Conservation (phyloP, 108 stramenopile genomes). For the Epithemia pelagica region DNA sequence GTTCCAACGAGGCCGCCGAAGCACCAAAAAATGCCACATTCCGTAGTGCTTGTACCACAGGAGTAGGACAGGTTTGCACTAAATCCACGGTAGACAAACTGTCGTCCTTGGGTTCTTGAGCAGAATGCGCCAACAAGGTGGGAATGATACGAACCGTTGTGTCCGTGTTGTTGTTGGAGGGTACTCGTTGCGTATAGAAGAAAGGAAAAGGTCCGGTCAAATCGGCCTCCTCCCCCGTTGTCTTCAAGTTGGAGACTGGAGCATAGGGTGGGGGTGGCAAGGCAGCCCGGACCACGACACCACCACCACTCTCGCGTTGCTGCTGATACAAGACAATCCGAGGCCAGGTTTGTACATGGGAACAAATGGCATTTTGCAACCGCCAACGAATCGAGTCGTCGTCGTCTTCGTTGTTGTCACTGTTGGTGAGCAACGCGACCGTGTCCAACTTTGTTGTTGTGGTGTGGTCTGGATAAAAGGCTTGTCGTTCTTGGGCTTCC, state of each 20-base stretch:
- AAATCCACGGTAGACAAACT: constrained; percentile 11
- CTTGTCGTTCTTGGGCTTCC: neutral
- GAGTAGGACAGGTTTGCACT: constrained; percentile 2
- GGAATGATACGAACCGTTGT: constrained; percentile 1
- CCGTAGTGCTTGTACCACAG: neutral
- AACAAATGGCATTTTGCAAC: constrained; percentile 8
- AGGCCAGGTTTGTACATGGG: constrained; percentile 1
- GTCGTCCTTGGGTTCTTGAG: neutral
- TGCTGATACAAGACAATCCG: constrained; percentile 9
- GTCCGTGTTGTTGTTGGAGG: neutral
- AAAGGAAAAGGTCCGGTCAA: constrained; percentile 20
- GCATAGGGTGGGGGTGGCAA: constrained; percentile 14
- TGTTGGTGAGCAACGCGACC: neutral
- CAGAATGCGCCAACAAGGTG: constrained; percentile 1
- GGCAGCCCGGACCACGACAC: constrained; percentile 8
- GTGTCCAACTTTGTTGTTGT: neutral
- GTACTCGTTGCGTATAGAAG: neutral
- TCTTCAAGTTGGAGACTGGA: neutral
- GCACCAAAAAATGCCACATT: constrained; percentile 9
- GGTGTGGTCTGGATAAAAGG: too few relatives aligned
- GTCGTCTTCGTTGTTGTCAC: constrained; percentile 2
- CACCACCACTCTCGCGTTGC: neutral
- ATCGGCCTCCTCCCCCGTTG: constrained; percentile 2
- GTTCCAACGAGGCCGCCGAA: neutral
- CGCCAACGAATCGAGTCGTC: neutral